Conservation (phyloP, 345 rosid species). For the Rhizophora apiculata region DNA sequence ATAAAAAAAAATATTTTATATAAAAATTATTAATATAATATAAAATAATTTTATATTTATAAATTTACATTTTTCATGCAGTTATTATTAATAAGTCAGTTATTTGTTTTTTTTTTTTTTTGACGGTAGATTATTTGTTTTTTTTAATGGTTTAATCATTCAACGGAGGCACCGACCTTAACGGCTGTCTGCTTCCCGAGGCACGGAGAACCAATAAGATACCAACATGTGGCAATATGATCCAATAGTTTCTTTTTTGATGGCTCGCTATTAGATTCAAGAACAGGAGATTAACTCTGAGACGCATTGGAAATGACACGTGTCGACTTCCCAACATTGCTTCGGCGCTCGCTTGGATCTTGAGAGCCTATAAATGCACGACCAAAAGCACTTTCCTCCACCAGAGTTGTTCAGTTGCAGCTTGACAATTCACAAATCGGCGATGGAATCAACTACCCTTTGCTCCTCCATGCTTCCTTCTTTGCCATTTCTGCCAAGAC, state of each 20-base stretch:
- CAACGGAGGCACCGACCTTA: conserved; percentile 6
- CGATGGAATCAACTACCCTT: conserved; percentile 12
- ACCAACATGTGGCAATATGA: not conserved
- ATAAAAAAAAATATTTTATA: no score
- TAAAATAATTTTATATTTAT: no score
- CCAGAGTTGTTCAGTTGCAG: not conserved
- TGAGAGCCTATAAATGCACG: not conserved
- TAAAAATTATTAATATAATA: no score
- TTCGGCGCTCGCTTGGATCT: no score
- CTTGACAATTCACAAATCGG: not conserved
- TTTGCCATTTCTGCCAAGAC: not conserved
- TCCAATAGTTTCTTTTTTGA: not conserved
- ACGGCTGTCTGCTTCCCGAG: not conserved
- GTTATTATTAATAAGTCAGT: not conserved
- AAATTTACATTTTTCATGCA: no score
- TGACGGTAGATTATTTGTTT: not conserved
- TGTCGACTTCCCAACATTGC: not conserved
- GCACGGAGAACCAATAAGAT: not conserved
- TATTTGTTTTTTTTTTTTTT: not conserved
- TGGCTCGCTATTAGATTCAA: no score
- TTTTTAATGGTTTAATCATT: not conserved
- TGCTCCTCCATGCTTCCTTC: conserved; percentile 10
- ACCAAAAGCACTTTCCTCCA: not conserved
- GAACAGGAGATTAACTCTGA: no score
- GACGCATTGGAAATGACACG: not conserved